Conservation (phyloP, 495 filamentous ascomycete species). For the Massariosphaeria phaeospora region DNA sequence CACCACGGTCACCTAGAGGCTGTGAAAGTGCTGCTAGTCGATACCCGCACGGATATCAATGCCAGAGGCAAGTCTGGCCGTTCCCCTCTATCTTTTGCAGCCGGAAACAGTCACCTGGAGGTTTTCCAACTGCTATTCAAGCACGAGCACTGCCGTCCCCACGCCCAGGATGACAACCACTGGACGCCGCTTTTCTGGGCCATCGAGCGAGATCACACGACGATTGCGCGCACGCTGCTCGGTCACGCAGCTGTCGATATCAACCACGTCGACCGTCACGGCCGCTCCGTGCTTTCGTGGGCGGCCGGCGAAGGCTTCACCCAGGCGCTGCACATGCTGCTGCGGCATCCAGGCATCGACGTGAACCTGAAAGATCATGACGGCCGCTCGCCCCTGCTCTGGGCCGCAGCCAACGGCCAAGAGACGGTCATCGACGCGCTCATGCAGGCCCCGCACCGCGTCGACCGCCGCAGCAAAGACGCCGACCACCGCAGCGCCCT, state of each 20-base stretch:
- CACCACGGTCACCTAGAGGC: slow-evolving; percentile 8
- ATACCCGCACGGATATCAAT: background rate
- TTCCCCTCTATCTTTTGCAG: slow-evolving; percentile 15
- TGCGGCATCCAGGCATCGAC: slow-evolving; percentile 3
- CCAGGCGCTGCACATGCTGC: background rate
- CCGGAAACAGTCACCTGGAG: slow-evolving; percentile 16
- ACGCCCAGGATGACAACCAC: slow-evolving; percentile 1
- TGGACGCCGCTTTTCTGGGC: slow-evolving; percentile 25
- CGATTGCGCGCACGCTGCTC: slow-evolving; percentile 7
- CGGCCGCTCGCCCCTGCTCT: slow-evolving; percentile 10
- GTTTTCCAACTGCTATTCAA: slow-evolving; percentile 1
- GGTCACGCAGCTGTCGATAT: background rate
- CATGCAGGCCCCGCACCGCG: background rate
- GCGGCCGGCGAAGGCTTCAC: slow-evolving; percentile 19
- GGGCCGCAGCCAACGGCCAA: slow-evolving; percentile 16
- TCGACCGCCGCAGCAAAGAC: slow-evolving; percentile 13
- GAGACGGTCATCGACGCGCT: background rate
- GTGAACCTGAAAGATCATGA: slow-evolving; percentile 7
- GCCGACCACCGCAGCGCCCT: slow-evolving; percentile 9
- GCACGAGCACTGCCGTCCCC: background rate
- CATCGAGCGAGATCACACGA: slow-evolving; percentile 8
- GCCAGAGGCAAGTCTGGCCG: slow-evolving; percentile 4
- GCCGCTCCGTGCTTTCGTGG: slow-evolving; percentile 17
- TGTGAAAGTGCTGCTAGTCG: slow-evolving; percentile 1
- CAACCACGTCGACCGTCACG: slow-evolving; percentile 12